Conservation (phyloP, 306 rosid species). For the Dryas octopetala region DNA sequence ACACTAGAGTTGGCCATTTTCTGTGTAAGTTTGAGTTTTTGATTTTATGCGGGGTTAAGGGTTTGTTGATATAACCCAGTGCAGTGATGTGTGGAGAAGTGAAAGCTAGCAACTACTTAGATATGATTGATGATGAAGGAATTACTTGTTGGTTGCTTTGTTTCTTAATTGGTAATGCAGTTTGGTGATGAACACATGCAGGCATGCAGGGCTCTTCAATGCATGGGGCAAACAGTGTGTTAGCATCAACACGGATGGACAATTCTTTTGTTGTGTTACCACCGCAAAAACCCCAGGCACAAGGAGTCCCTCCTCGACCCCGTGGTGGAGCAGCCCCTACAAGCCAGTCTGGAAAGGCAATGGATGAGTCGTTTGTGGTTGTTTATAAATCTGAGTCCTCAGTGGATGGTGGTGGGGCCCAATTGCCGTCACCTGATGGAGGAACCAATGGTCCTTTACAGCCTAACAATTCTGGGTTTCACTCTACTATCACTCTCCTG, state of each 20-base stretch:
- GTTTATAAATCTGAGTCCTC: constrained; percentile 82
- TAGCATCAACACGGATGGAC: constrained; percentile 81
- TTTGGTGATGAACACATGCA: constrained; percentile 39
- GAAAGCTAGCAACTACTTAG: background rate
- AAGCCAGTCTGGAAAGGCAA: constrained; percentile 66
- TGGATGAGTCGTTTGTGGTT: constrained; percentile 96
- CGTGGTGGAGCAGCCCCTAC: constrained; percentile 44
- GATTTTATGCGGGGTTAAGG: background rate
- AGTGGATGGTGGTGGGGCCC: constrained; percentile 67
- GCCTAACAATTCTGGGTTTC: constrained; percentile 77
- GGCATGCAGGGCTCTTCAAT: constrained; percentile 87
- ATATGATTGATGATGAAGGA: background rate
- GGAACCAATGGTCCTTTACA: constrained; percentile 54
- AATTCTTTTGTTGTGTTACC: constrained; percentile 84
- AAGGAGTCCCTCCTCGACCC: constrained; percentile 69
- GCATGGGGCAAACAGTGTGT: constrained; percentile 75
- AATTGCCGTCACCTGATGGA: constrained; percentile 48
- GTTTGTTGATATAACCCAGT: background rate
- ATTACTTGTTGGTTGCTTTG: background rate
- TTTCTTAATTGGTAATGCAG: constrained; percentile 4
- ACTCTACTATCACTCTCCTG: constrained; percentile 68
- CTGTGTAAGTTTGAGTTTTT: background rate
- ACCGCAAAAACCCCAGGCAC: constrained; percentile 62
- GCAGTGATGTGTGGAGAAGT: background rate
- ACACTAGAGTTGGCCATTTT: background rate